phyloP scores from a whole-genome alignment of 2,329 filamentous ascomycete species.

The Paraphoma chrysanthemicola region DNA sequence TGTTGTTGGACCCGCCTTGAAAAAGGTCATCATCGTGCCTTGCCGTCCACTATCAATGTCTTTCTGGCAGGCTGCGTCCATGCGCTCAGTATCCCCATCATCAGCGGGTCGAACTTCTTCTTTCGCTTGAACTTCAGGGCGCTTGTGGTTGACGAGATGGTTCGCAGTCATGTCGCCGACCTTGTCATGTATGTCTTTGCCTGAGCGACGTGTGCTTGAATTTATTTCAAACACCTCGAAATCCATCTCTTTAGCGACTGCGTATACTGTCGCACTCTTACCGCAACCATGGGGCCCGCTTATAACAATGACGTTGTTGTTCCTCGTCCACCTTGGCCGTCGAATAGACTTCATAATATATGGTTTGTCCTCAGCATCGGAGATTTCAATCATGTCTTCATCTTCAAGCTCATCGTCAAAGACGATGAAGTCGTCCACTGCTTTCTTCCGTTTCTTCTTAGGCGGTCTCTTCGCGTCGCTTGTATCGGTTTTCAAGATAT shows the following conservation, averaged over 20 bases:
- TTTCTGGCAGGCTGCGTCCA: constrained; percentile 57
- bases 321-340: constrained; percentile 44
- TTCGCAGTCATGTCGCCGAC: constrained; percentile 98
- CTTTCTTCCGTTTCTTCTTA: constrained; percentile 70
- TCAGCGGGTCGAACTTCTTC: constrained; percentile 11
- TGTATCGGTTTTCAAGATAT: constrained; percentile 29
- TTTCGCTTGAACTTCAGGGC: constrained; percentile 36
- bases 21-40: constrained; percentile 81
- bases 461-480: constrained; percentile 32
- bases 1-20: constrained; percentile 58
- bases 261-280: constrained; percentile 91
- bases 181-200: constrained; percentile 87
- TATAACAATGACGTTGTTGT: constrained; percentile 79
- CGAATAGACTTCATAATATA: constrained; percentile 39
- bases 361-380: constrained; percentile 65
- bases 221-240: constrained; percentile 98
- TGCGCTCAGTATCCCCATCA: constrained; percentile 46
- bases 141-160: constrained; percentile 74
- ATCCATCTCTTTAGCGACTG: constrained; percentile 86
- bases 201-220: constrained; percentile 79
- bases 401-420: constrained; percentile 40
- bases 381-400: constrained; percentile 67
- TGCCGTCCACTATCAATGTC: constrained; percentile 74
- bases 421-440: constrained; percentile 46
- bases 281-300: constrained; percentile 90